These are phyloP conservation scores for Rubia tinctorum DNA, from an alignment of 305 asterid species.

Conservation along the genomic window DNA sequence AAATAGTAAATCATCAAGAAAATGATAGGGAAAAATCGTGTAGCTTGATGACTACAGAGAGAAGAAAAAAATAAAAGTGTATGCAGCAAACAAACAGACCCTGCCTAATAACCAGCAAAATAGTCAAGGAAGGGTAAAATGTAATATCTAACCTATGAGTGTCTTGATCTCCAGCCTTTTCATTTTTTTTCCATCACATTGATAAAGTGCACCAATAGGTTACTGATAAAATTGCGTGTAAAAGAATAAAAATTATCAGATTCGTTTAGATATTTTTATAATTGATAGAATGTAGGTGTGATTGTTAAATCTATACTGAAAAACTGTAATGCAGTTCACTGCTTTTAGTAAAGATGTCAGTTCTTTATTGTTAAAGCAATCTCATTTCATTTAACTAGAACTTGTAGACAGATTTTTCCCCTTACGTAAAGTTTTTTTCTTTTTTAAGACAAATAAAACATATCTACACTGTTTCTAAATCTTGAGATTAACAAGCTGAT, in stretches of 20 bases:
- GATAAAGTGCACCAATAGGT: neutral
- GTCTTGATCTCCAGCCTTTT: neutral
- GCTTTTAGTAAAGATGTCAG: neutral
- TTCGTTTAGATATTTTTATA: neutral
- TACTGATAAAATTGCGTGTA: neutral
- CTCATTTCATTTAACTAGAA: neutral
- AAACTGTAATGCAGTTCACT: neutral
- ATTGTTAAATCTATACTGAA: neutral
- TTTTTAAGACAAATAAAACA: neutral
- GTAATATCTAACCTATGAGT: neutral
- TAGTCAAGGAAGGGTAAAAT: neutral
- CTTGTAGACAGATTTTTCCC: neutral
- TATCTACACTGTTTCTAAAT: neutral
- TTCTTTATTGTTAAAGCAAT: neutral
- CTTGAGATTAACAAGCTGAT: neutral
- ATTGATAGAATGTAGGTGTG: neutral
- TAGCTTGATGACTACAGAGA: neutral
- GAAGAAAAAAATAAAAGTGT: neutral
- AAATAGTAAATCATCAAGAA: slow-evolving; percentile 6
- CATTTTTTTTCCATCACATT: neutral
- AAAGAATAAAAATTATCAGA: neutral
- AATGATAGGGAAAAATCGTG: neutral
- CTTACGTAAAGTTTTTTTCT: neutral
- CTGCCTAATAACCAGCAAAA: neutral
- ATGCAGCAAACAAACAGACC: neutral